Evolutionary conservation across 306 rosid species (phyloP).

Genomic region (Crataegus laevigata): DNA sequence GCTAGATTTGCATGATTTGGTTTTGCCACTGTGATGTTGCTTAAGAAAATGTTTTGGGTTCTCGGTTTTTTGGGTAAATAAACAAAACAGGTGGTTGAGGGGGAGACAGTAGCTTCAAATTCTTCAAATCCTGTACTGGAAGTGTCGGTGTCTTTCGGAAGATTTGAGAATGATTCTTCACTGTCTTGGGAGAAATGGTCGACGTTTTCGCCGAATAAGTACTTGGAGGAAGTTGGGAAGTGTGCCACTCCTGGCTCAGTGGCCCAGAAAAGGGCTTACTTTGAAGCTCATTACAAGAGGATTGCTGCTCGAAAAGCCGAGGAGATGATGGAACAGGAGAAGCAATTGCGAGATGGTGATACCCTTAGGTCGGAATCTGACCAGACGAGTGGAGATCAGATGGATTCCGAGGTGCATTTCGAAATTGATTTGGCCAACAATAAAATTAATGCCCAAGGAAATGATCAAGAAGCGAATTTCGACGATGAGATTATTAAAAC

Average conservation of each 20-base stretch:
- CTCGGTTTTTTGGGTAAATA: constrained; percentile 15
- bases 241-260: constrained; percentile 96
- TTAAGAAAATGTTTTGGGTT: constrained; percentile 23
- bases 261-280: constrained; percentile 88
- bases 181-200: constrained; percentile 99
- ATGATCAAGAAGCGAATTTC: constrained; percentile 19
- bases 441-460: constrained; percentile 17
- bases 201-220: constrained; percentile 82
- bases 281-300: constrained; percentile 94
- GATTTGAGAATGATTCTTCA: constrained; percentile 83
- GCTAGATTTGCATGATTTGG: constrained; percentile 8
- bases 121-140: constrained; percentile 53
- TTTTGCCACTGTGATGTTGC: constrained; percentile 28
- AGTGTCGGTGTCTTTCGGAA: constrained; percentile 88
- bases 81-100: constrained; percentile 71
- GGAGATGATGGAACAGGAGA: constrained; percentile 66
- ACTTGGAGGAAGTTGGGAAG: constrained; percentile 94
- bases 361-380: constrained; percentile 30
- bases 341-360: constrained; percentile 32
- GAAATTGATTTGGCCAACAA: constrained; percentile 25
- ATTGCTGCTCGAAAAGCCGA: constrained; percentile 82
- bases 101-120: constrained; percentile 49
- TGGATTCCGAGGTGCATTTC: constrained; percentile 15
- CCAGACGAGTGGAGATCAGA: constrained; percentile 42
- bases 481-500: constrained; percentile 21